Conservation (phyloP, 352 stramenopile genomes). For the Pythium apleroticum region DNA sequence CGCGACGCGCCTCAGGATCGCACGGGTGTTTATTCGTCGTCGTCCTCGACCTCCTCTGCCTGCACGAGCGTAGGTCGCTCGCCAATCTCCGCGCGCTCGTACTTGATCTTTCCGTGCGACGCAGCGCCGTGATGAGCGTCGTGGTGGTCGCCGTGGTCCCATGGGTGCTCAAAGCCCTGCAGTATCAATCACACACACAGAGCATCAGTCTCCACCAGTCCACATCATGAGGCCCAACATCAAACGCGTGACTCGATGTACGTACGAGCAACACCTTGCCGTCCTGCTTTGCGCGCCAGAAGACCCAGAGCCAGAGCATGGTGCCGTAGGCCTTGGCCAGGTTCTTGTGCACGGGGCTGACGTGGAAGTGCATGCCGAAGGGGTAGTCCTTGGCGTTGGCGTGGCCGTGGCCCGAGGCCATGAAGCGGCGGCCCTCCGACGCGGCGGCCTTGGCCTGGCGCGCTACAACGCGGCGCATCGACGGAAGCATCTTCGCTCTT, state of each 20-base stretch:
- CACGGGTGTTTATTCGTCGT: constrained; percentile 35
- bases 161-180: constrained; percentile 84
- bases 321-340: constrained; percentile 83
- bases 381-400: constrained; percentile 62
- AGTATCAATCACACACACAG: neutral
- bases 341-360: constrained; percentile 88
- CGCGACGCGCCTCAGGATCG: neutral
- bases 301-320: constrained; percentile 91
- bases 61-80: constrained; percentile 56
- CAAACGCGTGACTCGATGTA: neutral
- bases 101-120: constrained; percentile 51
- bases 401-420: constrained; percentile 50
- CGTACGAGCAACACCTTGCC: constrained; percentile 73
- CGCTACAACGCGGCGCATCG: constrained; percentile 51
- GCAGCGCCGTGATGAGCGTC: constrained; percentile 29
- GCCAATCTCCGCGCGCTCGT: constrained; percentile 68
- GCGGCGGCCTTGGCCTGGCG: constrained; percentile 16
- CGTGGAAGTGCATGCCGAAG: constrained; percentile 89
- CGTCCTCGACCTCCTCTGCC: constrained; percentile 41
- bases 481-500: constrained; percentile 36
- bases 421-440: constrained; percentile 42
- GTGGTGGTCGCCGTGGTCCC: constrained; percentile 65
- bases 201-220: neutral
- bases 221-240: neutral
- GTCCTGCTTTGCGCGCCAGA: constrained; percentile 89